Percentiles rank a stretch among this genome's conserved stretches.
Conservation (phyloP, 2,329 filamentous ascomycete genomes). For the Neopestalotiopsis rosae region DNA sequence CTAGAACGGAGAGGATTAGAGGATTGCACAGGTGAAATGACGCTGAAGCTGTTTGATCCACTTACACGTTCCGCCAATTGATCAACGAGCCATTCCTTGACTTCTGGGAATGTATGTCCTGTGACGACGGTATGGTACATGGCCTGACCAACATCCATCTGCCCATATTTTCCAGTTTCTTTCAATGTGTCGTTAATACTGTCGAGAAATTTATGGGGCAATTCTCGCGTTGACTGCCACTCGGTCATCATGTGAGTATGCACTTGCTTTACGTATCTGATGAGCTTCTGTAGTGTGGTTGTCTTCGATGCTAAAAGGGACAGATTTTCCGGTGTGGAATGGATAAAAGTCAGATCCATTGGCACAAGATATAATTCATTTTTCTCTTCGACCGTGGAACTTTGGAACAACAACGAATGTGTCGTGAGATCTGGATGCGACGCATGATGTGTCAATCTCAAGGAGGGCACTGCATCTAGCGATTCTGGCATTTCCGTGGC, state of each 20-base stretch:
- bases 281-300: conserved; percentile 83
- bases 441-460: conserved; percentile 63
- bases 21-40: neutral
- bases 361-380: conserved; percentile 67
- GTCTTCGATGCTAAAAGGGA: conserved; percentile 86
- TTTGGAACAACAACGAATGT: conserved; percentile 70
- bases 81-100: conserved; percentile 90
- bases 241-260: conserved; percentile 80
- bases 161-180: conserved; percentile 63
- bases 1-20: conserved; percentile 45
- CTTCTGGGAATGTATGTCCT: conserved; percentile 74
- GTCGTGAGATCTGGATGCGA: conserved; percentile 78
- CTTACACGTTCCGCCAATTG: conserved; percentile 78
- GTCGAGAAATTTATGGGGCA: conserved; percentile 78
- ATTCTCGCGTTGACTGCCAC: conserved; percentile 81
- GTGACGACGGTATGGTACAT: conserved; percentile 86
- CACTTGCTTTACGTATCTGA: conserved; percentile 84
- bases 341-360: conserved; percentile 83
- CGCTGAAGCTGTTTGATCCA: conserved; percentile 19
- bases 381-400: conserved; percentile 43
- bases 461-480: conserved; percentile 25
- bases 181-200: conserved; percentile 78
- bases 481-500: conserved; percentile 34
- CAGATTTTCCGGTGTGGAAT: conserved; percentile 78
- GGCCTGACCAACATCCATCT: conserved; percentile 70